Evolutionary conservation across 345 rosid genomes (phyloP).

Genomic region (Citrus maxima): DNA sequence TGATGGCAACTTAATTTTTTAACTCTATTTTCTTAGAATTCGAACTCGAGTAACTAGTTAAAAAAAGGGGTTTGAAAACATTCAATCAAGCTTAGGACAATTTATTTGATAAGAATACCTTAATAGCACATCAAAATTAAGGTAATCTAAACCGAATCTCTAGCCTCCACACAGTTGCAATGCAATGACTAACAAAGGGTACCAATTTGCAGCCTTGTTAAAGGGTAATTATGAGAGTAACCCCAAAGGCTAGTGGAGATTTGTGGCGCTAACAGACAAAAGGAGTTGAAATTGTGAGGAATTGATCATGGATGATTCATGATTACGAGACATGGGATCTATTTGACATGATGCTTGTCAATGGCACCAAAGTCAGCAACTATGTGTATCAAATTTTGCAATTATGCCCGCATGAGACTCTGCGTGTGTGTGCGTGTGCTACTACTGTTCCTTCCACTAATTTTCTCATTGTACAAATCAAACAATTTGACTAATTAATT

Average conservation of each 20-base stretch:
- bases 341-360: conserved; percentile 13
- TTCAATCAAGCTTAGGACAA: no score
- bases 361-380: neutral
- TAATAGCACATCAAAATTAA: neutral
- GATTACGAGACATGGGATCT: conserved; percentile 3
- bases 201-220: conserved; percentile 4
- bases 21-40: no score
- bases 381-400: neutral
- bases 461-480: neutral
- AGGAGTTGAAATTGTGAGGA: neutral
- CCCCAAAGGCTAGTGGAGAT: neutral
- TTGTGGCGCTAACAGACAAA: neutral
- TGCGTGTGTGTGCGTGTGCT: neutral
- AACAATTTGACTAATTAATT: neutral
- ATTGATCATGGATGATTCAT: neutral
- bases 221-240: neutral
- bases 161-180: no score
- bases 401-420: neutral
- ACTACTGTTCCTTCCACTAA: neutral
- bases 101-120: neutral
- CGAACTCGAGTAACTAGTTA: no score
- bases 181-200: neutral
- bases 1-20: accelerated
- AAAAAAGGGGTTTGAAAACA: no score
- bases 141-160: neutral